Evolutionary conservation across 345 rosid species (phyloP), one percentile per base, ranked within the genome.

Genomic region (Ceriops decandra): DNA sequence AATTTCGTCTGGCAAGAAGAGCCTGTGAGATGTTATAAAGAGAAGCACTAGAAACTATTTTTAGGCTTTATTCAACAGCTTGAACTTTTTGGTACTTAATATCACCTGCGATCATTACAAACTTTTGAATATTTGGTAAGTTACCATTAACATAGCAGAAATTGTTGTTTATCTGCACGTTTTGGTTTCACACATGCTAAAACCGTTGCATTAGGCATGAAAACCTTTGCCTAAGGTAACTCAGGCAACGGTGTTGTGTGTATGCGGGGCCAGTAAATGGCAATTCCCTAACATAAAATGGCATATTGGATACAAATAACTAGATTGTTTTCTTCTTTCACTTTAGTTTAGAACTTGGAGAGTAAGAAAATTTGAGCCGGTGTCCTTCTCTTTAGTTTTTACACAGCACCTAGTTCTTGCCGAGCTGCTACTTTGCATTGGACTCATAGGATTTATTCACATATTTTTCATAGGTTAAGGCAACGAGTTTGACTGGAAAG

Each of bases 401-500:
- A 53, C 22, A 26, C 30, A 51, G 57, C 9, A 28, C 38, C 4
- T 19, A 20, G 7, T 52, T 30, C 27, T 21, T n/a, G 16, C 7
- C n/a, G 19, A 8, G 5, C 9, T 11, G 11, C 6, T 21, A 17
- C 67, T 4, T 13, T 46, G 47, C 8, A 54, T 35, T 6, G 31
- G 19, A 36, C 42, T 36, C 42, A 36, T 7, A 8, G 42, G 13
- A 0, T 9, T 49, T 1, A 5, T n/a, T 26, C 27, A 57, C 13
- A 57, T 27, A 24, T 46, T 10, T 8, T 26, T 19, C 15, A 17
- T 21, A 67, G 72, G 69, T 67, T 4, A 67, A 62, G 24, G 24
- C 49, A 31, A 62, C 66, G 60, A 47, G 21, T 35, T 71, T 76
- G 71, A 63, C 4, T n/a, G 79, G 80, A n/a, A 71, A 72, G 62